Base-by-base conservation (phyloP, 495 filamentous ascomycete species). In the Venustampulla echinocandica region DNA sequence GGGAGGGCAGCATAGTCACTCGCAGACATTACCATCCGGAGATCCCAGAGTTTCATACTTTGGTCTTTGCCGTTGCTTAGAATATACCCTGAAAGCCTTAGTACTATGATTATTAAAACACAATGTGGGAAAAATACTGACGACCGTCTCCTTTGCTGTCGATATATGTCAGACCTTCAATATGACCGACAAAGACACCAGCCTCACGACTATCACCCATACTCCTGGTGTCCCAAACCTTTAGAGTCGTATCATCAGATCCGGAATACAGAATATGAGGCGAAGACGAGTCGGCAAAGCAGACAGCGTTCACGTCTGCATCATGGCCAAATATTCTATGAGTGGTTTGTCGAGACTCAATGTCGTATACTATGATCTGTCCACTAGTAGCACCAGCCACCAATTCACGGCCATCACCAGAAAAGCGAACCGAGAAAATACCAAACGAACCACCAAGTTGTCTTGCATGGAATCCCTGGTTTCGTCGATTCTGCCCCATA, bases 261-360 rank as follows among this genome's bases (percentile, higher is more conserved):
- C 92, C 92, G 6, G 92, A 96, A 62, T 95, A 98, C 9, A 98
- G 71, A 47, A 98, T 90, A 60, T 98, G 90, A 2, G 92, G 92
- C 0, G 88, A 95, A 14, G 77, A 75, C 42, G 75, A 76, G 63
- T 97, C 92, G 10, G 87, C 92, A 58, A 90, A 97, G 62, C 90
- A 96, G 1, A 98, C 92, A 17, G 92, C 92, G 62, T 98, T 98
- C 20, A 98, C 92, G 62, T 98, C 90, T 51, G 92, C 77, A 10
- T 75, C 63, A 56, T 98, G 92, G 1, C 86, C 87, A 20, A 65
- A 67, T 14, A 97, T 81, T 45, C 77, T 77, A 33, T 95, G 76
- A 20, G 94, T 71, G 1, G 83, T 70, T 35, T 74, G 69, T 23
- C 81, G 76, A 0, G 80, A 79, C 60, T 95, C 90, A 33, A 98